phyloP scores from a whole-genome alignment of 352 stramenopile species.

The Peronosclerospora sorghi region DNA sequence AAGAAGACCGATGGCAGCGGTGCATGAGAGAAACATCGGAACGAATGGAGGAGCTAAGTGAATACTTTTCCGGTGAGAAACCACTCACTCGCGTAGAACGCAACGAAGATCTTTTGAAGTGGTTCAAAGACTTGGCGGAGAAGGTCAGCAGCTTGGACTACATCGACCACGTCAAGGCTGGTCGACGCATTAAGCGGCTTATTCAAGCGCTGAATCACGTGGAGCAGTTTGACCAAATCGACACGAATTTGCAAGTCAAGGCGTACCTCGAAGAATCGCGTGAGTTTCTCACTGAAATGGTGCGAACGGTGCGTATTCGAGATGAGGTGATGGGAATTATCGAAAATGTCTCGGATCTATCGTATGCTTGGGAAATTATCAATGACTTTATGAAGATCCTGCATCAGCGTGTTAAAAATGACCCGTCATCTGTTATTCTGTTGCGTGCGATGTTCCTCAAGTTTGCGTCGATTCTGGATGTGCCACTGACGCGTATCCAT shows the following conservation, averaged over 20 bases:
- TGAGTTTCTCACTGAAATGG: slow-evolving; percentile 90
- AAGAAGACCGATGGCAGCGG: slow-evolving; percentile 86
- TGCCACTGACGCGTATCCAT: slow-evolving; percentile 88
- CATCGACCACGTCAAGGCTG: slow-evolving; percentile 88
- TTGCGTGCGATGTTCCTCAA: slow-evolving; percentile 92
- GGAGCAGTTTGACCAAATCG: slow-evolving; percentile 94
- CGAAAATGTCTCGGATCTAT: slow-evolving; percentile 89
- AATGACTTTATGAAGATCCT: slow-evolving; percentile 91
- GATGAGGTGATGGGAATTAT: slow-evolving; percentile 89
- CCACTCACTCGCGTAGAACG: slow-evolving; percentile 86
- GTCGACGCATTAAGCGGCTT: slow-evolving; percentile 89
- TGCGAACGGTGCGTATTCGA: slow-evolving; percentile 89
- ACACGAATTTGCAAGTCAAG: slow-evolving; percentile 93
- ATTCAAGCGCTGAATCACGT: slow-evolving; percentile 90
- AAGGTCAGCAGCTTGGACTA: slow-evolving; percentile 88
- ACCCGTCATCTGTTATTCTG: slow-evolving; percentile 88
- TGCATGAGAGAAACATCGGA: slow-evolving; percentile 84
- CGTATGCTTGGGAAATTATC: slow-evolving; percentile 92
- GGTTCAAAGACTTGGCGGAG: slow-evolving; percentile 86
- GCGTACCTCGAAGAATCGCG: slow-evolving; percentile 87
- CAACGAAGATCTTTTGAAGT: slow-evolving; percentile 89
- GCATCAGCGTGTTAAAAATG: slow-evolving; percentile 87
- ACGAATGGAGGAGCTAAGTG: slow-evolving; percentile 88
- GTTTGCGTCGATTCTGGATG: slow-evolving; percentile 89
- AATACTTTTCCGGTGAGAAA: slow-evolving; percentile 92